phyloP scores from a whole-genome alignment of 345 rosid genomes.

The Ceriops tagal region DNA sequence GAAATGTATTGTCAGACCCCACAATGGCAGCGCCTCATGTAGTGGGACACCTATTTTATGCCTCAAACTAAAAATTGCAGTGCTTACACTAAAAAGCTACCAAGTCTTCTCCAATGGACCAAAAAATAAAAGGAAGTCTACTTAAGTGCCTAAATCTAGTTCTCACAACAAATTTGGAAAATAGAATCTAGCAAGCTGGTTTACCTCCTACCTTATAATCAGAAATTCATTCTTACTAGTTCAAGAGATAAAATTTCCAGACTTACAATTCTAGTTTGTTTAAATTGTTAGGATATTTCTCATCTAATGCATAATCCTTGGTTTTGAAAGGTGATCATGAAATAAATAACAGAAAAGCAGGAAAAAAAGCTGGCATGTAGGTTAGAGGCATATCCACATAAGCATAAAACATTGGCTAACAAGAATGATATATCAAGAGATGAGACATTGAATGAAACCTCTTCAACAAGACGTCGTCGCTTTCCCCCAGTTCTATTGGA shows the following conservation, averaged over 20 bases:
- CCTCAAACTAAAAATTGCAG: too few species aligned
- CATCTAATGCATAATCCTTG: not conserved
- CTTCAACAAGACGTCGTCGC: conserved; percentile 79
- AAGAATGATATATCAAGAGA: not conserved
- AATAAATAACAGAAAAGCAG: not conserved
- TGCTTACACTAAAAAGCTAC: too few species aligned
- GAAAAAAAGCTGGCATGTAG: not conserved
- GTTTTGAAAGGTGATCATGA: not conserved
- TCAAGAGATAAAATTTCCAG: too few species aligned
- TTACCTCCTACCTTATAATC: not conserved
- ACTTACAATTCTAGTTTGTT: not conserved
- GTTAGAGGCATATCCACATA: not conserved
- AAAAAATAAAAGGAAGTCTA: too few species aligned
- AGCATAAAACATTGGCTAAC: not conserved
- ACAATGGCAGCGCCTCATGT: too few species aligned
- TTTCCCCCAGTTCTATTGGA: conserved; percentile 75
- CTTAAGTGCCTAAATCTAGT: too few species aligned
- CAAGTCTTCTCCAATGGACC: too few species aligned
- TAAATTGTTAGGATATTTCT: not conserved
- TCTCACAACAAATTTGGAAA: not conserved
- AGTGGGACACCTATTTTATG: too few species aligned
- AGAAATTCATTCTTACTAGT: not conserved
- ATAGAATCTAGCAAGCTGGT: not conserved
- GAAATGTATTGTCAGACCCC: too few species aligned
- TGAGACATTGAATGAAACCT: conserved; percentile 42